Conservation (phyloP, 2,329 filamentous ascomycete genomes). For the Macrophomina pseudophaseolina region DNA sequence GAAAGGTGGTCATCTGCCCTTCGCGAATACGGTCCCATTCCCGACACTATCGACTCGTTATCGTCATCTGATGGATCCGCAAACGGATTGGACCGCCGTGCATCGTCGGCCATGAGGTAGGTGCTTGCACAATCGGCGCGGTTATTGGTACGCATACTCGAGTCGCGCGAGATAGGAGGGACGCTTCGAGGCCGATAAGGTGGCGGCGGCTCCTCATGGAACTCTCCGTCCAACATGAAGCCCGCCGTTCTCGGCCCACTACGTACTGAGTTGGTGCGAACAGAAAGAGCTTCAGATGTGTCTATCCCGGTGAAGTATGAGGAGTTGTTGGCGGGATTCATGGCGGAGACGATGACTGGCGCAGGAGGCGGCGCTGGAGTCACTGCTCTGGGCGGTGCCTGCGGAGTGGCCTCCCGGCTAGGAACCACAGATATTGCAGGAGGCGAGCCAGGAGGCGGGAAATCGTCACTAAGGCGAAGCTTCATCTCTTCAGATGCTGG, state of each 20-base stretch:
- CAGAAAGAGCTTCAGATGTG: conserved; percentile 26
- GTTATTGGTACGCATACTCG: conserved; percentile 21
- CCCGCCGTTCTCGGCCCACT: neutral
- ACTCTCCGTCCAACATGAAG: conserved; percentile 26
- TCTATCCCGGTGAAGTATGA: conserved; percentile 26
- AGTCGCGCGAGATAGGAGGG: conserved; percentile 17
- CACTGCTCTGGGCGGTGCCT: neutral
- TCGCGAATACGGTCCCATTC: neutral
- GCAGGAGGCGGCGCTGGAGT: neutral
- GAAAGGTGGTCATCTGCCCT: conserved; percentile 12
- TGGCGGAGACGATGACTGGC: conserved; percentile 23
- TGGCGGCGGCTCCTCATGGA: conserved; percentile 25
- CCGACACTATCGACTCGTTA: neutral
- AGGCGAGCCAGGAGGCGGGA: neutral
- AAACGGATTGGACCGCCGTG: conserved; percentile 17
- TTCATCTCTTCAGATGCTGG: conserved; percentile 19
- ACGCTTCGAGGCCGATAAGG: conserved; percentile 24
- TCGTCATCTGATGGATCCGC: conserved; percentile 23
- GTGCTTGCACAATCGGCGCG: conserved; percentile 4
- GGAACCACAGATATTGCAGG: neutral
- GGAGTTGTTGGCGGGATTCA: conserved; percentile 11
- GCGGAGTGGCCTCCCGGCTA: neutral
- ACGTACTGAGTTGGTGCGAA: conserved; percentile 19
- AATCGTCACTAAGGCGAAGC: conserved; percentile 4
- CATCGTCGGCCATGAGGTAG: neutral